phyloP scores from a whole-genome alignment of 768 basidiomycete species.

The Russula sp. region DNA sequence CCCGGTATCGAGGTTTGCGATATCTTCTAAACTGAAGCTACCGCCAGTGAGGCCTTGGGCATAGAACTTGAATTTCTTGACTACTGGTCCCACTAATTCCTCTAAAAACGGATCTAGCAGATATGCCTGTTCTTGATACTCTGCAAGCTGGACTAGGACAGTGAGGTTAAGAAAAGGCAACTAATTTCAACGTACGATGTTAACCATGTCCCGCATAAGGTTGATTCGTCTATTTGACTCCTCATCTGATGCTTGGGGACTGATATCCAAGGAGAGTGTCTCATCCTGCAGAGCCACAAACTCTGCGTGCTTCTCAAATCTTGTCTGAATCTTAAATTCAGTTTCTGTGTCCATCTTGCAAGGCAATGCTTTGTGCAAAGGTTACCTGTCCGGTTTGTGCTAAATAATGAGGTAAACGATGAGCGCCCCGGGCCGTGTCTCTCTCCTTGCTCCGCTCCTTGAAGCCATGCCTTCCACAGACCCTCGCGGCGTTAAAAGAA shows the following conservation, averaged over 20 bases:
- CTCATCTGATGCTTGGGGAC: constrained; percentile 37
- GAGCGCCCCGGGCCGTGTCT: background rate
- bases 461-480: constrained; percentile 5
- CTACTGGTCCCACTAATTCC: constrained; percentile 68
- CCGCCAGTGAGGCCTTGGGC: constrained; percentile 39
- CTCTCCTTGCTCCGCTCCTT: no score
- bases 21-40: constrained; percentile 15
- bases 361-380: background rate
- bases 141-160: constrained; percentile 56
- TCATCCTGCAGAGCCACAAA: constrained; percentile 50
- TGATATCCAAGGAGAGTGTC: constrained; percentile 50
- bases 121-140: constrained; percentile 92
- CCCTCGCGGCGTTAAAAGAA: constrained; percentile 24
- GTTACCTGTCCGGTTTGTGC: background rate
- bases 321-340: constrained; percentile 47
- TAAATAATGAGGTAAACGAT: no score
- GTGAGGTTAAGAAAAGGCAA: constrained; percentile 1
- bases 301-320: constrained; percentile 59
- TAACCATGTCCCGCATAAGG: constrained; percentile 15
- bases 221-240: constrained; percentile 15
- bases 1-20: constrained; percentile 38
- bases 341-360: constrained; percentile 38
- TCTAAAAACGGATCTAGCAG: constrained; percentile 90
- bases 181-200: constrained; percentile 15
- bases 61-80: constrained; percentile 57